phyloP scores from a whole-genome alignment of 257 asterid species.

The Nicotiana obtusifolia region DNA sequence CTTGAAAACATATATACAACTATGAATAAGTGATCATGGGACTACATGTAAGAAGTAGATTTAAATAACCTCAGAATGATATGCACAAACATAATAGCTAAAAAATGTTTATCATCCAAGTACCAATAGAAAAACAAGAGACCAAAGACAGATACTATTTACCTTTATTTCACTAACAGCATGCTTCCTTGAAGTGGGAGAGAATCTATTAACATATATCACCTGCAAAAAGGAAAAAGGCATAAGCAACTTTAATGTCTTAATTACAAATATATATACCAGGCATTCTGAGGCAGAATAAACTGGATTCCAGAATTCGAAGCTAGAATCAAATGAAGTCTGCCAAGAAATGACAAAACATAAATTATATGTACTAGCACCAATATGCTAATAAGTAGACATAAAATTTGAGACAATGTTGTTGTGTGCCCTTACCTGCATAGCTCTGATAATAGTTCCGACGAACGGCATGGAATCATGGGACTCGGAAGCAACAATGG shows the following conservation, averaged over 20 bases:
- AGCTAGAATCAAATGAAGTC: not conserved
- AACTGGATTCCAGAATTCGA: not conserved
- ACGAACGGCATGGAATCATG: conserved; percentile 98
- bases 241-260: conserved; percentile 8
- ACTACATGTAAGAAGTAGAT: not conserved
- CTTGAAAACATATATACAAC: not conserved
- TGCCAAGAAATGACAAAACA: conserved; percentile 1
- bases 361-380: not conserved
- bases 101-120: not conserved
- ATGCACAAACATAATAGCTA: not conserved
- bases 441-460: conserved; percentile 97
- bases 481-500: conserved; percentile 87
- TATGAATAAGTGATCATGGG: not conserved
- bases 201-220: conserved; percentile 88
- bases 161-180: conserved; percentile 97
- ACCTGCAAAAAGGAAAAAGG: conserved; percentile 45
- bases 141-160: conserved; percentile 29
- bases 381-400: not conserved
- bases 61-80: not conserved
- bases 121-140: not conserved
- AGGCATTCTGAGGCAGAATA: conserved; percentile 8
- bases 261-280: conserved; percentile 6
- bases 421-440: conserved; percentile 63
- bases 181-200: conserved; percentile 77
- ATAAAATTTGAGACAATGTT: not conserved